Conservation (phyloP, 805 yeast species). For the Candida dendrica region DNA sequence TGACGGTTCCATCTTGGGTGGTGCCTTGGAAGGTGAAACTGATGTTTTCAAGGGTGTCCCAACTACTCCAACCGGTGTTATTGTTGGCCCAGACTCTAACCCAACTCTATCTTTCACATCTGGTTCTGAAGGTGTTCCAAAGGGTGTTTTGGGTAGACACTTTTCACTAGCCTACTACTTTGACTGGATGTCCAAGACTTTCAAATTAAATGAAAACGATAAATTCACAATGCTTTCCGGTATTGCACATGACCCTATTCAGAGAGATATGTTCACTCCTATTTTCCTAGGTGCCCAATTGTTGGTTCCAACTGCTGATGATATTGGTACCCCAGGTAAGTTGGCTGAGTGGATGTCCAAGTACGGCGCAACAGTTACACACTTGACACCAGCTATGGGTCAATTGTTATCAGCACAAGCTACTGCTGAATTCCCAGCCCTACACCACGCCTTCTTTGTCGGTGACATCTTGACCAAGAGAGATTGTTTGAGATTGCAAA, state of each 20-base stretch:
- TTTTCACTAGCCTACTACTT: constrained; percentile 94
- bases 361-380: constrained; percentile 91
- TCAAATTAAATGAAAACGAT: constrained; percentile 71
- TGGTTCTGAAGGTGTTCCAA: constrained; percentile 97
- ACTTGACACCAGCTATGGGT: constrained; percentile 99
- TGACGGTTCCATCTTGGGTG: constrained; percentile 68
- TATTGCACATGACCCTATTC: constrained; percentile 98
- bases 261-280: constrained; percentile 98
- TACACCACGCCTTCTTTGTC: constrained; percentile 96
- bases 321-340: constrained; percentile 97
- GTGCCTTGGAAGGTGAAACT: constrained; percentile 27
- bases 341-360: constrained; percentile 96
- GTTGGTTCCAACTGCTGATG: constrained; percentile 92
- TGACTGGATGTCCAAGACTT: constrained; percentile 95
- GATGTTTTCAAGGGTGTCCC: constrained; percentile 48
- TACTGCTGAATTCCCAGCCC: constrained; percentile 68
- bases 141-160: constrained; percentile 97
- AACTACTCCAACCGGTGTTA: constrained; percentile 69
- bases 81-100: constrained; percentile 95
- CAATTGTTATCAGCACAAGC: constrained; percentile 96
- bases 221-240: constrained; percentile 97
- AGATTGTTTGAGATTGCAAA: constrained; percentile 89
- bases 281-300: constrained; percentile 90
- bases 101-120: constrained; percentile 96
- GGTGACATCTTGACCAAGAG: constrained; percentile 97